These are phyloP conservation scores for Candida sithepensis DNA, from an alignment of 805 yeast species.

Conservation along the genomic window DNA sequence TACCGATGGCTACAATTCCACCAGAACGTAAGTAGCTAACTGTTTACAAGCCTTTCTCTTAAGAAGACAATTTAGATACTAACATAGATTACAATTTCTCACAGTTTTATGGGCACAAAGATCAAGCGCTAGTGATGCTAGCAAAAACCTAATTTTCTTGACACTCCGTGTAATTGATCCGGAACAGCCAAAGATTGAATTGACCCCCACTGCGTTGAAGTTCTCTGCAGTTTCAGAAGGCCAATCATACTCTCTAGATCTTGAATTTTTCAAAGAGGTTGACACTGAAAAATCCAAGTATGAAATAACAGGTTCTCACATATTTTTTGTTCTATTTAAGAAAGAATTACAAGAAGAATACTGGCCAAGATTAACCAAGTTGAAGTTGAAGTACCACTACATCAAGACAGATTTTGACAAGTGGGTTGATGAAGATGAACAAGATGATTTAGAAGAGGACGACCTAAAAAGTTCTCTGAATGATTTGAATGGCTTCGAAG, in stretches of 20 bases:
- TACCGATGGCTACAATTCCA: constrained; percentile 23
- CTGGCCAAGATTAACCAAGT: constrained; percentile 96
- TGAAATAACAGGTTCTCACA: constrained; percentile 58
- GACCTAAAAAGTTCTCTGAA: constrained; percentile 22
- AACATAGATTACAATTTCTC: not conserved
- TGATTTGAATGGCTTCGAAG: constrained; percentile 20
- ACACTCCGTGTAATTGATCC: constrained; percentile 76
- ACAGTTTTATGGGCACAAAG: constrained; percentile 95
- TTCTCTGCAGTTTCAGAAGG: constrained; percentile 47
- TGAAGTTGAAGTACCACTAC: constrained; percentile 72
- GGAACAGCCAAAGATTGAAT: constrained; percentile 53
- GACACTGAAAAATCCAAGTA: constrained; percentile 61
- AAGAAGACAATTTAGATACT: not conserved
- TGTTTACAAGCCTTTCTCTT: not conserved
- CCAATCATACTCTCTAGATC: constrained; percentile 55
- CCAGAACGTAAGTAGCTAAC: constrained; percentile 30
- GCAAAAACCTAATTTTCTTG: constrained; percentile 71
- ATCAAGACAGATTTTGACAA: constrained; percentile 93
- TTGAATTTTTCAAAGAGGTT: constrained; percentile 76
- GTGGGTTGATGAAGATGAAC: constrained; percentile 99
- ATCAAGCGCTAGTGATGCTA: constrained; percentile 66
- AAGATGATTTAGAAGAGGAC: constrained; percentile 61
- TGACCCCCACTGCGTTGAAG: constrained; percentile 52
- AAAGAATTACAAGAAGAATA: constrained; percentile 63
- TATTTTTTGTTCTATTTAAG: constrained; percentile 67